Evolutionary conservation across 257 asterid genomes (phyloP), one percentile per base, ranked within the genome.

Genomic region (Jacaranda mimosifolia): DNA sequence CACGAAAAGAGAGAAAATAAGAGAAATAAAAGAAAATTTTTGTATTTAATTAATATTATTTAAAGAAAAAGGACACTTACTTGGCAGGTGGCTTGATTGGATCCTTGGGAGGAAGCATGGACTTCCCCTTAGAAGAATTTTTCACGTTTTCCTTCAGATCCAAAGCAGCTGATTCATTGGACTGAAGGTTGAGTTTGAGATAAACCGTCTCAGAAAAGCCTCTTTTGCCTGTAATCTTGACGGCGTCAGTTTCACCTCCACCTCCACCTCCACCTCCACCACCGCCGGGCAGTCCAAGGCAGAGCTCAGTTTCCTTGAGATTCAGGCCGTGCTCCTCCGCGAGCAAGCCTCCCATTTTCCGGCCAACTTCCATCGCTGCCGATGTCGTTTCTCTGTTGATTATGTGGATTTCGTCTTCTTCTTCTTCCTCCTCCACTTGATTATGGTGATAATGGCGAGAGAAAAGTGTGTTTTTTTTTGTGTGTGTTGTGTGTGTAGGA

Each of bases 51-150:
- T 26, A 26, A 0, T 6, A n/a, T 10, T 11, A 12, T 11, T 3
- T 4, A 38, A 68, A 15, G 26, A 26, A 40, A 52, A 5, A 6
- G 9, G 7, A 46, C 0, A 64, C 86, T 65, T 59, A 86, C 90
- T 86, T 86, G 15, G 88, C 73, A 4, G 90, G 90, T 48, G 90
- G 90, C 83, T 86, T 86, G 75, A 81, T 79, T 8, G 85, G 73
- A 74, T 83, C 90, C 84, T 86, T 86, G 63, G 83, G 78, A 56
- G 87, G 77, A 36, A 73, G 67, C 81, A 59, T 69, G 7, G 82
- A 15, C 12, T 81, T 81, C 63, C 83, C 90, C 53, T 56, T 65
- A 11, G 67, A 36, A 26, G 85, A 73, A 45, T 39, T 83, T 40
- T 83, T 81, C 83, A 75, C 72, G 70, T 38, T 72, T 36, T 80